phyloP scores from a whole-genome alignment of 2,329 filamentous ascomycete species.

The Colletotrichum lindemuthianum region DNA sequence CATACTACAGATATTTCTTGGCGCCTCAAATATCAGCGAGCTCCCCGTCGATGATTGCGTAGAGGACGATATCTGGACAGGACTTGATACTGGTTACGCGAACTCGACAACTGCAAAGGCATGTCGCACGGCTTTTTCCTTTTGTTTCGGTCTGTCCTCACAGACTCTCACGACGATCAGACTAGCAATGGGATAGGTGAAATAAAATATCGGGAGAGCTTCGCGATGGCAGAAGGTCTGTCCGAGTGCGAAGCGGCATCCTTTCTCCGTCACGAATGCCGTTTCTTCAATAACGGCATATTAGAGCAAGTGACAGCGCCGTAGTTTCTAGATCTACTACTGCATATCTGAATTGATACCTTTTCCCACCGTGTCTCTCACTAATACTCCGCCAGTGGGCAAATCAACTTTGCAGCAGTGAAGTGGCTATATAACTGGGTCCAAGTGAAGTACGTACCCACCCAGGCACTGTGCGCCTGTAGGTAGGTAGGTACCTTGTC shows the following conservation, averaged over 20 bases:
- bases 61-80: conserved; percentile 56
- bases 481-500: no score
- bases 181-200: conserved; percentile 40
- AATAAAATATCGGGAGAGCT: conserved; percentile 47
- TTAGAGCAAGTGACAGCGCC: neutral
- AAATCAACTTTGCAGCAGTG: no score
- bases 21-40: conserved; percentile 48
- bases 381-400: no score
- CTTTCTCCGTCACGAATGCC: conserved; percentile 29
- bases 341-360: no score
- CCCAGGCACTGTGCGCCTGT: no score
- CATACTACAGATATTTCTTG: conserved; percentile 47
- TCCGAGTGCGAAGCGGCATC: conserved; percentile 49
- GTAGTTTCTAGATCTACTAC: no score
- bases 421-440: no score
- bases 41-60: conserved; percentile 54
- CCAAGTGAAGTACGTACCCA: no score
- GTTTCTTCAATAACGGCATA: conserved; percentile 22
- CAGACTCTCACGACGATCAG: conserved; percentile 41
- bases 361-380: no score
- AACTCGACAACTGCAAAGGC: conserved; percentile 43
- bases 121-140: conserved; percentile 50
- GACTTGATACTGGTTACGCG: conserved; percentile 52
- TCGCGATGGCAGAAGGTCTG: conserved; percentile 46
- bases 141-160: conserved; percentile 48